Conservation (phyloP, 2,329 filamentous ascomycete species). For the Myriangium duriaei region DNA sequence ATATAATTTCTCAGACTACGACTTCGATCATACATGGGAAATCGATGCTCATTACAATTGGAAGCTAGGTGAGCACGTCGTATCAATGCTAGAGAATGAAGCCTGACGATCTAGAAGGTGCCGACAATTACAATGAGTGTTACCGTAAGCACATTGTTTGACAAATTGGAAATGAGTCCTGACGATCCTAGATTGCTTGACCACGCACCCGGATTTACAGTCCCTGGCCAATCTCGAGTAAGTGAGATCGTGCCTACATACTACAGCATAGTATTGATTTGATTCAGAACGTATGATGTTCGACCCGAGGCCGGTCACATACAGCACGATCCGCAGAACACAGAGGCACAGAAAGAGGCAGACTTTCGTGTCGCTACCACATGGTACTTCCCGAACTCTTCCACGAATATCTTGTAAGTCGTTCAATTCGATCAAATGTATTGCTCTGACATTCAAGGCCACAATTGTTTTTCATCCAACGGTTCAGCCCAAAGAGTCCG, state of each 20-base stretch:
- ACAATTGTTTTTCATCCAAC: constrained; percentile 53
- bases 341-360: constrained; percentile 35
- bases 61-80: constrained; percentile 40
- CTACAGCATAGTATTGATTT: no score
- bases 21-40: constrained; percentile 45
- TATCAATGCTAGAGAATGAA: no score
- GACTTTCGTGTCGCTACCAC: constrained; percentile 36
- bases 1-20: constrained; percentile 41
- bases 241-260: no score
- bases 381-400: constrained; percentile 41
- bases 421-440: constrained; percentile 7
- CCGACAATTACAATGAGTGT: constrained; percentile 25
- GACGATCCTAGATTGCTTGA: constrained; percentile 46
- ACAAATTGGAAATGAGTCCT: constrained; percentile 46
- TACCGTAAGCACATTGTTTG: constrained; percentile 53
- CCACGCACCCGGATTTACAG: constrained; percentile 40
- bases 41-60: constrained; percentile 45
- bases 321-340: constrained; percentile 35
- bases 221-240: no score
- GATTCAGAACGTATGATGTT: no score
- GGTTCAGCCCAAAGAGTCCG: constrained; percentile 45
- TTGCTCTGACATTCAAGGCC: constrained; percentile 28
- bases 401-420: constrained; percentile 39
- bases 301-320: constrained; percentile 38
- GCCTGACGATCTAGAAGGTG: no score